Percentiles rank a stretch among this genome's conserved stretches.
phyloP scores from a whole-genome alignment of 352 stramenopile genomes.

The Pelagophyceae sp. region DNA sequence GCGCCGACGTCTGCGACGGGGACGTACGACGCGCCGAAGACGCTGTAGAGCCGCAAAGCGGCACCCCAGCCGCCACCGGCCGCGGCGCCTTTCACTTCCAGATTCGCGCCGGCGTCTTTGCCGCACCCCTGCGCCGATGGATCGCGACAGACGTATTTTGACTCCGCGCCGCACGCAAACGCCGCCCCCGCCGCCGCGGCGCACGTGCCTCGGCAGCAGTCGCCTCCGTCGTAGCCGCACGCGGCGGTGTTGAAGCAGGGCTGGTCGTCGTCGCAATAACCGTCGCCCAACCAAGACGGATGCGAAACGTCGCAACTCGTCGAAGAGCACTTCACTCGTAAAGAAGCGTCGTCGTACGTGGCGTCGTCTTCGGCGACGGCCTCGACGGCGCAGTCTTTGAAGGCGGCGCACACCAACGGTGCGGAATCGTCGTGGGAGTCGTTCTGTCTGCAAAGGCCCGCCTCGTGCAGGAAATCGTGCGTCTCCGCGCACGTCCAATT shows the following conservation, averaged over 20 bases:
- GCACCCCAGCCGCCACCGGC: not conserved
- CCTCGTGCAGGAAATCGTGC: not conserved
- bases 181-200: not conserved
- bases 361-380: not conserved
- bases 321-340: not conserved
- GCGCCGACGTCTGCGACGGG: not conserved
- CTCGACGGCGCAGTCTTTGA: not conserved
- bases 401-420: not conserved
- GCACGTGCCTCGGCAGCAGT: constrained; percentile 54
- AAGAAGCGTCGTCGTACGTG: not conserved
- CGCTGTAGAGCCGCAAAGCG: not conserved
- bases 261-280: constrained; percentile 13
- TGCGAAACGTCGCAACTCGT: constrained; percentile 3
- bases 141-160: not conserved
- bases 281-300: constrained; percentile 22
- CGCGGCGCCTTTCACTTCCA: not conserved
- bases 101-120: not conserved
- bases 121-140: constrained; percentile 7
- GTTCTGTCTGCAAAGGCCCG: not conserved
- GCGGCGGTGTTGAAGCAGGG: constrained; percentile 44
- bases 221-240: constrained; percentile 53
- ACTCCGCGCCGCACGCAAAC: not conserved
- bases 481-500: not conserved
- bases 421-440: not conserved
- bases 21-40: not conserved